phyloP scores from a whole-genome alignment of 2,329 filamentous ascomycete species.

The Chrysoporthe austroafricana region DNA sequence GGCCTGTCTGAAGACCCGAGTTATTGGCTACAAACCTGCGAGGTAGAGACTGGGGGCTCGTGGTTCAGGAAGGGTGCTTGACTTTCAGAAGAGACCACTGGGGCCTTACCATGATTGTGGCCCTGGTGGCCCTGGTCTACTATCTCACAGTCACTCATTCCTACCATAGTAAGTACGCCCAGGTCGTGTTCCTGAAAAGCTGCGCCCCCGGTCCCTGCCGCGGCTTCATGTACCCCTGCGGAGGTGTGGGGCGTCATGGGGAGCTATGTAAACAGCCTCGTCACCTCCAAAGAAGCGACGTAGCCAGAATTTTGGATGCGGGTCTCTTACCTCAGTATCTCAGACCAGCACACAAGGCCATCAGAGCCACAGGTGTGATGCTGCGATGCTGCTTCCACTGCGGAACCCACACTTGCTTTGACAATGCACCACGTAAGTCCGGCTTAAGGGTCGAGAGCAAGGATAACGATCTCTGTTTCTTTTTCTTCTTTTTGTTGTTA shows the following conservation, averaged over 20 bases:
- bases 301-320: slow-evolving; percentile 3
- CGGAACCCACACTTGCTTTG: no score
- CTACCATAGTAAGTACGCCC: background rate
- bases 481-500: no score
- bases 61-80: background rate
- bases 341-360: no score
- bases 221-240: background rate
- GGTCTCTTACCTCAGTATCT: no score
- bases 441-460: no score
- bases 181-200: slow-evolving; percentile 1
- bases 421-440: no score
- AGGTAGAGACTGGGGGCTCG: background rate
- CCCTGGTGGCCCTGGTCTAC: background rate
- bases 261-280: slow-evolving; percentile 8
- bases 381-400: no score
- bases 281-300: slow-evolving; percentile 6
- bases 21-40: background rate
- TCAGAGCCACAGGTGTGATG: no score
- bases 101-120: background rate
- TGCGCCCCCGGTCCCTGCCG: background rate
- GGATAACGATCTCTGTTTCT: no score
- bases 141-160: background rate
- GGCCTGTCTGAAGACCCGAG: background rate
- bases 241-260: background rate
- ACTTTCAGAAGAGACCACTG: background rate